A percentile compares a stretch with the other conserved stretches of the same genome.
Evolutionary conservation across 1,139 yeast species (phyloP).

Genomic region (Pichia sp.): DNA sequence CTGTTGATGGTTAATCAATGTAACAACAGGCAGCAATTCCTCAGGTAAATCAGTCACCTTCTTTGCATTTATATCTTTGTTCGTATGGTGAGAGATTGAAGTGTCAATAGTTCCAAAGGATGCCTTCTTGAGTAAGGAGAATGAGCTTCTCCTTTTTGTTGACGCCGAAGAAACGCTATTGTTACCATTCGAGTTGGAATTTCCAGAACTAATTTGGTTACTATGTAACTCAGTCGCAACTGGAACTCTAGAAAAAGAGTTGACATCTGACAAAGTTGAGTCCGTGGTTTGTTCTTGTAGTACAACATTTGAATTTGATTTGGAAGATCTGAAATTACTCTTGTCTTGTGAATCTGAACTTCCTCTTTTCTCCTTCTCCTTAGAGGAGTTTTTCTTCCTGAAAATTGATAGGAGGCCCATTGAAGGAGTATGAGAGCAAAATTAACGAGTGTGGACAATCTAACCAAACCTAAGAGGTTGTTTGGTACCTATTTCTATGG

Average conservation of each 20-base stretch:
- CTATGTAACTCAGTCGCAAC: too few relatives aligned
- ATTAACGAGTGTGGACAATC: too few relatives aligned
- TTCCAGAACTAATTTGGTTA: too few relatives aligned
- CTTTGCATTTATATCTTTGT: neutral
- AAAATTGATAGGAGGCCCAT: constrained; percentile 21
- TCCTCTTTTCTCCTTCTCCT: neutral
- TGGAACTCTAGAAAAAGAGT: too few relatives aligned
- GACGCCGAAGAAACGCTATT: neutral
- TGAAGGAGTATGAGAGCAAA: too few relatives aligned
- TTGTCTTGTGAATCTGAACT: too few relatives aligned
- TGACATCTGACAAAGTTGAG: too few relatives aligned
- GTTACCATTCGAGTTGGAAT: too few relatives aligned
- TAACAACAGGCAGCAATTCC: constrained; percentile 47
- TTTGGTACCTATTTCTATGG: too few relatives aligned
- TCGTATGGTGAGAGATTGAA: neutral
- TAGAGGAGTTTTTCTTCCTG: constrained; percentile 13
- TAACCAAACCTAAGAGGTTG: too few relatives aligned
- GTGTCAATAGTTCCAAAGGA: constrained; percentile 5
- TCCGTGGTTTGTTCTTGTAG: too few relatives aligned
- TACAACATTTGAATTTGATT: neutral
- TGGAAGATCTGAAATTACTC: neutral
- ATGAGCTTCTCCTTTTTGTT: constrained; percentile 1
- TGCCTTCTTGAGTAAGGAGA: constrained; percentile 6
- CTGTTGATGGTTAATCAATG: constrained; percentile 46
- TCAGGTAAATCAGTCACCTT: constrained; percentile 29